These are phyloP conservation scores for Fraxinus latifolia DNA, from an alignment of 305 asterid genomes.

Conservation along the genomic window DNA sequence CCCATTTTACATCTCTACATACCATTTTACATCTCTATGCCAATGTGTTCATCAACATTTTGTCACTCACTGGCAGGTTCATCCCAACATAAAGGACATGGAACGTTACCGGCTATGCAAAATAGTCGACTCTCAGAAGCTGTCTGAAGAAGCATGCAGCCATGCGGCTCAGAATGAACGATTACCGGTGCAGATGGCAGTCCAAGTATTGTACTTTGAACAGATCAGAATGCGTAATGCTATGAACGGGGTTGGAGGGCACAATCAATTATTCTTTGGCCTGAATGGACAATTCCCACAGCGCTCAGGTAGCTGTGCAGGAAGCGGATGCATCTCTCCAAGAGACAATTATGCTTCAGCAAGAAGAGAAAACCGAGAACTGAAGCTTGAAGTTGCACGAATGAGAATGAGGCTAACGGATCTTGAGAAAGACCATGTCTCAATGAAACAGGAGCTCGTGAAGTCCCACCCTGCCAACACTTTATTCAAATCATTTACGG, in stretches of 20 bases:
- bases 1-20: background rate
- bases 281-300: slow-evolving; percentile 57
- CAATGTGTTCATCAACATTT: slow-evolving; percentile 8
- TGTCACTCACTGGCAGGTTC: slow-evolving; percentile 52
- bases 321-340: slow-evolving; percentile 91
- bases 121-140: slow-evolving; percentile 76
- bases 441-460: slow-evolving; percentile 87
- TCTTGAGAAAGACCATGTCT: slow-evolving; percentile 83
- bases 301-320: slow-evolving; percentile 79
- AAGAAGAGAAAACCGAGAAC: slow-evolving; percentile 81
- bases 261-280: slow-evolving; percentile 69
- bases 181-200: slow-evolving; percentile 86
- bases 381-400: slow-evolving; percentile 90
- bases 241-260: slow-evolving; percentile 66
- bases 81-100: slow-evolving; percentile 76
- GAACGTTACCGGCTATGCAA: slow-evolving; percentile 84
- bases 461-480: slow-evolving; percentile 63
- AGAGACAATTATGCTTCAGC: slow-evolving; percentile 93
- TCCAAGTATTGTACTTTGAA: slow-evolving; percentile 85
- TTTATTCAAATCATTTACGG: slow-evolving; percentile 67
- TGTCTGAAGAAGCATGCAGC: slow-evolving; percentile 90
- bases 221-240: slow-evolving; percentile 85
- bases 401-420: slow-evolving; percentile 98
- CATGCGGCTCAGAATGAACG: slow-evolving; percentile 97
- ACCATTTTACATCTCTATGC: background rate